Conservation (phyloP, 805 yeast species). For the Ogataea allantospora region DNA sequence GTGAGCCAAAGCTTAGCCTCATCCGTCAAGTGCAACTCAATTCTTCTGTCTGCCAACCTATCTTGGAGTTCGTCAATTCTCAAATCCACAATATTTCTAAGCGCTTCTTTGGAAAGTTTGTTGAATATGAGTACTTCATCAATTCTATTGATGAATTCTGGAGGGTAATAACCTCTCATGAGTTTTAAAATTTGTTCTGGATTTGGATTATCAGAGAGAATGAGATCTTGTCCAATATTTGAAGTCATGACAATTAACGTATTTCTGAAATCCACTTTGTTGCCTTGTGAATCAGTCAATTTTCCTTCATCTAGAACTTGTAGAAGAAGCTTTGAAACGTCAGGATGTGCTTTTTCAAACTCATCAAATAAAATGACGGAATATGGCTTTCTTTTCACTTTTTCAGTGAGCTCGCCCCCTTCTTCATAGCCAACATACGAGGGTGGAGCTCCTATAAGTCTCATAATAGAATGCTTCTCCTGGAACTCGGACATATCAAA, state of each 20-base stretch:
- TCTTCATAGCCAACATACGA: constrained; percentile 97
- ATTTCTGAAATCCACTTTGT: constrained; percentile 89
- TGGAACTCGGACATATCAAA: constrained; percentile 99
- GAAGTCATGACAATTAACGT: constrained; percentile 96
- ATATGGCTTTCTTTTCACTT: constrained; percentile 92
- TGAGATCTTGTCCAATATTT: constrained; percentile 90
- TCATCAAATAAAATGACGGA: constrained; percentile 92
- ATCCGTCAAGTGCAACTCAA: constrained; percentile 48
- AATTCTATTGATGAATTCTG: constrained; percentile 91
- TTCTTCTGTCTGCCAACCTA: constrained; percentile 75
- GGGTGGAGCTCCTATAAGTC: constrained; percentile 97
- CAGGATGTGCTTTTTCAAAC: constrained; percentile 96
- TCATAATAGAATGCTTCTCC: constrained; percentile 86
- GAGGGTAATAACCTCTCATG: constrained; percentile 77
- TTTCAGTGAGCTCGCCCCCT: constrained; percentile 95
- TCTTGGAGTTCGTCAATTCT: constrained; percentile 79
- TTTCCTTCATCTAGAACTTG: constrained; percentile 96
- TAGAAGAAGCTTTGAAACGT: constrained; percentile 82
- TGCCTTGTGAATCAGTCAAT: constrained; percentile 92
- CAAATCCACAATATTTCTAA: constrained; percentile 80
- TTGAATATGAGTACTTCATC: constrained; percentile 95
- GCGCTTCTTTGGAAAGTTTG: constrained; percentile 73
- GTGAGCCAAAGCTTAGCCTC: constrained; percentile 78
- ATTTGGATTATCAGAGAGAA: constrained; percentile 66
- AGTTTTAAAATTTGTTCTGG: constrained; percentile 61